Conservation (phyloP, 2,329 filamentous ascomycete species). For the Diaporthe humulicola region DNA sequence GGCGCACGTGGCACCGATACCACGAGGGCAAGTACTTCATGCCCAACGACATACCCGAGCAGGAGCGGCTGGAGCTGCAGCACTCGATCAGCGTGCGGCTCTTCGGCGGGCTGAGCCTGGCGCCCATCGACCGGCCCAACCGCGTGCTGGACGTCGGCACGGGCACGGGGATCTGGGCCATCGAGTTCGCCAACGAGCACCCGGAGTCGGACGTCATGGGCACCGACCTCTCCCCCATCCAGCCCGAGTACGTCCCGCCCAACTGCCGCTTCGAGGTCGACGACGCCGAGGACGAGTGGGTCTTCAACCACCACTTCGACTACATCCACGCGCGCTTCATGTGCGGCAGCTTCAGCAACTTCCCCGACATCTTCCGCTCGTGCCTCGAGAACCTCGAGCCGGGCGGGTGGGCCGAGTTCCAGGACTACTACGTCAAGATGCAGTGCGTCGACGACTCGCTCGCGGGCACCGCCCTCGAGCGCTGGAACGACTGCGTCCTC, state of each 20-base stretch:
- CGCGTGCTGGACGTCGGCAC: conserved; percentile 48
- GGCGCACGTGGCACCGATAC: conserved; percentile 39
- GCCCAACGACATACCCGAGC: conserved; percentile 40
- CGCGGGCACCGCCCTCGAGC: conserved; percentile 42
- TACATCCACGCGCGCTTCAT: conserved; percentile 44
- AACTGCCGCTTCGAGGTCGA: conserved; percentile 46
- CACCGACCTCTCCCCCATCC: conserved; percentile 45
- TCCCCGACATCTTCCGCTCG: conserved; percentile 39
- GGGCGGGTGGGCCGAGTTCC: conserved; percentile 44
- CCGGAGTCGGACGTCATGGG: conserved; percentile 44
- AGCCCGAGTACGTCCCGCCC: conserved; percentile 45
- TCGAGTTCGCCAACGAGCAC: conserved; percentile 44
- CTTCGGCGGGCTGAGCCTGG: conserved; percentile 40
- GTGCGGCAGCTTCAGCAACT: conserved; percentile 40
- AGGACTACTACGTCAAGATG: conserved; percentile 43
- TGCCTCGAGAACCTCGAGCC: conserved; percentile 43
- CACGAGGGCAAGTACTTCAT: conserved; percentile 41
- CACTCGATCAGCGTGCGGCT: conserved; percentile 40
- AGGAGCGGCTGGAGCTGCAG: conserved; percentile 41
- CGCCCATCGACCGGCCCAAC: conserved; percentile 40
- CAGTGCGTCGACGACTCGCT: conserved; percentile 41
- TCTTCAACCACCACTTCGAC: conserved; percentile 43
- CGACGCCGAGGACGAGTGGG: conserved; percentile 45
- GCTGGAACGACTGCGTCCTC: conserved; percentile 42
- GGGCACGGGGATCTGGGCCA: conserved; percentile 46